Conservation (phyloP, 805 yeast genomes). For the Grigorovia transvaalensis region DNA sequence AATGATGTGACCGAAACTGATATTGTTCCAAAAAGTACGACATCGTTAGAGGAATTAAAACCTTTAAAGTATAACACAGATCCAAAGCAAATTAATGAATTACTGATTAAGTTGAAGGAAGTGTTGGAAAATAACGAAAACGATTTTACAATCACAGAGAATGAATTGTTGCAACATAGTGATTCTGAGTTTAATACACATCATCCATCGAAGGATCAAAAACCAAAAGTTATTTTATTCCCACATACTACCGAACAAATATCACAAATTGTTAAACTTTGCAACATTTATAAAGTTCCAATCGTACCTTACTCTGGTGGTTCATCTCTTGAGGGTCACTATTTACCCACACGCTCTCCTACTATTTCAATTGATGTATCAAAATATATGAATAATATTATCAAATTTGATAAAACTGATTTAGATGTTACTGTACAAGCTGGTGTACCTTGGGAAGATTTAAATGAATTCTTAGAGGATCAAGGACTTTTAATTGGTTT, state of each 20-base stretch:
- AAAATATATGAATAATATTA: constrained; percentile 43
- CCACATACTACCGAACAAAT: constrained; percentile 62
- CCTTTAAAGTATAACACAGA: constrained; percentile 29
- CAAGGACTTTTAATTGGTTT: constrained; percentile 58
- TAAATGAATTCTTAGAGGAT: constrained; percentile 41
- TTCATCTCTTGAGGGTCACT: constrained; percentile 76
- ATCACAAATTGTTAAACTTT: constrained; percentile 48
- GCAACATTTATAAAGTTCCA: constrained; percentile 53
- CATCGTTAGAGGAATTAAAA: constrained; percentile 12
- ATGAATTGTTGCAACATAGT: constrained; percentile 42
- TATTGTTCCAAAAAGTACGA: constrained; percentile 7
- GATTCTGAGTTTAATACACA: constrained; percentile 56
- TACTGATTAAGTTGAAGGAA: constrained; percentile 33
- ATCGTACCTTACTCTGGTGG: constrained; percentile 75
- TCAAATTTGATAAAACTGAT: constrained; percentile 50
- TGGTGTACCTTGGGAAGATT: constrained; percentile 70
- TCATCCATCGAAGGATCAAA: constrained; percentile 48
- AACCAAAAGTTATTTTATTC: constrained; percentile 49
- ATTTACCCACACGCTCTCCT: constrained; percentile 60
- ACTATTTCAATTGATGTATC: constrained; percentile 52
- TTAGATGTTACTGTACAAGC: constrained; percentile 67
- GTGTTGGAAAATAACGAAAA: constrained; percentile 31
- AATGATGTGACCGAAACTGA: not conserved
- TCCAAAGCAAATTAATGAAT: constrained; percentile 29
- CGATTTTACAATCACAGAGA: constrained; percentile 23